Evolutionary conservation across 2,329 filamentous ascomycete genomes (phyloP).

Genomic region (Teratosphaeria destructans): DNA sequence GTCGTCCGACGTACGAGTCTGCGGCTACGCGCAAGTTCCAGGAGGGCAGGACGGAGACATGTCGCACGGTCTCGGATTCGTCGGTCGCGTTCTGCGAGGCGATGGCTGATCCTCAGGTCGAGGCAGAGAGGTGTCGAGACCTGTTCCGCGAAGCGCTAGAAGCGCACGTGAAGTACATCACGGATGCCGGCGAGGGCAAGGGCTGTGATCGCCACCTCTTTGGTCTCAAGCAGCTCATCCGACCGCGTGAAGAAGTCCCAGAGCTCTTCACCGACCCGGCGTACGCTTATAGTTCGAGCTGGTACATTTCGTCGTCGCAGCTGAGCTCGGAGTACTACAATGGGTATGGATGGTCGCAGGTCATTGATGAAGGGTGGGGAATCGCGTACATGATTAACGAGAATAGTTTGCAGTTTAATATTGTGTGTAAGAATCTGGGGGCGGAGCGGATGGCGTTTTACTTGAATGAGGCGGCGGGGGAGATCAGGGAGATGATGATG

Average conservation of each 20-base stretch:
- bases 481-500: constrained; percentile 77
- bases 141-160: constrained; percentile 74
- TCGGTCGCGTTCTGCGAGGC: constrained; percentile 81
- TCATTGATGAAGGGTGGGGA: constrained; percentile 89
- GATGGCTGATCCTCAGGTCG: constrained; percentile 59
- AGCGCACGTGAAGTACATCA: constrained; percentile 82
- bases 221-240: constrained; percentile 82
- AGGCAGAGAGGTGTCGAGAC: constrained; percentile 56
- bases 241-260: constrained; percentile 70
- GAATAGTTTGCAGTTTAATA: constrained; percentile 97
- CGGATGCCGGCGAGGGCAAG: constrained; percentile 78
- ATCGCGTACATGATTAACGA: constrained; percentile 99
- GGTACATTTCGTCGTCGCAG: constrained; percentile 84
- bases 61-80: constrained; percentile 82
- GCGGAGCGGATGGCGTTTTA: constrained; percentile 92
- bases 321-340: constrained; percentile 96
- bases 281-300: constrained; percentile 71
- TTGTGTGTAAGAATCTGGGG: constrained; percentile 86
- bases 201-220: constrained; percentile 97
- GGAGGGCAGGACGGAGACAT: constrained; percentile 91
- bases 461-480: constrained; percentile 82
- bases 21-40: constrained; percentile 93
- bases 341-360: constrained; percentile 97
- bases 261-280: constrained; percentile 79
- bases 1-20: constrained; percentile 94